Percentiles rank a stretch among this genome's conserved stretches.
Conservation (phyloP, 192 early-diverging fungal genomes). For the Powellomyces hirtus region DNA sequence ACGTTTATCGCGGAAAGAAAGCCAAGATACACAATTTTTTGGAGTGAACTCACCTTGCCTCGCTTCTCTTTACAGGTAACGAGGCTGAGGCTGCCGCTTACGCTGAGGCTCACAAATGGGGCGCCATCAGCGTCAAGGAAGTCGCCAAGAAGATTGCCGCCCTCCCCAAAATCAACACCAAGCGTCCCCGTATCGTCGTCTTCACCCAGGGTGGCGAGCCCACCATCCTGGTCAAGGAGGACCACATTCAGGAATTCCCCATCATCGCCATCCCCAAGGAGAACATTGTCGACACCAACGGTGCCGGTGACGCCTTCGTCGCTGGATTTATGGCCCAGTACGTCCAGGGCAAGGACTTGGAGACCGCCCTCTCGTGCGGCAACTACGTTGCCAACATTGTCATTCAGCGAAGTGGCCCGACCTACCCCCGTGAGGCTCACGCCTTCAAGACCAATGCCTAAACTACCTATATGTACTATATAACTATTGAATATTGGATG, state of each 20-base stretch:
- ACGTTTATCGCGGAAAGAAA: no score
- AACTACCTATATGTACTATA: no score
- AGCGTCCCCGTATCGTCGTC: constrained; percentile 79
- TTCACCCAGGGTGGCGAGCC: constrained; percentile 85
- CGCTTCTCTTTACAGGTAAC: constrained; percentile 48
- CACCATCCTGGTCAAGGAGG: constrained; percentile 67
- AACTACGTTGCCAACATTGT: constrained; percentile 88
- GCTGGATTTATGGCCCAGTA: constrained; percentile 89
- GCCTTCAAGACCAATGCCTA: constrained; percentile 27
- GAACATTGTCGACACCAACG: constrained; percentile 95
- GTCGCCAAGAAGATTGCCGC: constrained; percentile 81
- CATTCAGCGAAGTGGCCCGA: constrained; percentile 63
- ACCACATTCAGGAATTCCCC: constrained; percentile 51
- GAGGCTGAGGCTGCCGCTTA: constrained; percentile 92
- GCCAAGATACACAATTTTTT: neutral
- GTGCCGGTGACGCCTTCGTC: constrained; percentile 95
- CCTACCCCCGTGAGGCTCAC: constrained; percentile 48
- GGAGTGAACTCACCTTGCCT: neutral
- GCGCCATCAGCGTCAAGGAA: constrained; percentile 70
- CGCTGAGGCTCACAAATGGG: constrained; percentile 68
- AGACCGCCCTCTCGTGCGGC: constrained; percentile 77
- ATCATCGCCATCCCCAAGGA: constrained; percentile 63
- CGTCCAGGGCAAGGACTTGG: constrained; percentile 67
- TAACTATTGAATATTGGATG: no score
- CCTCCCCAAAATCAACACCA: constrained; percentile 73